Evolutionary conservation across 306 rosid species (phyloP).

Genomic region (Cucurbita pepo): DNA sequence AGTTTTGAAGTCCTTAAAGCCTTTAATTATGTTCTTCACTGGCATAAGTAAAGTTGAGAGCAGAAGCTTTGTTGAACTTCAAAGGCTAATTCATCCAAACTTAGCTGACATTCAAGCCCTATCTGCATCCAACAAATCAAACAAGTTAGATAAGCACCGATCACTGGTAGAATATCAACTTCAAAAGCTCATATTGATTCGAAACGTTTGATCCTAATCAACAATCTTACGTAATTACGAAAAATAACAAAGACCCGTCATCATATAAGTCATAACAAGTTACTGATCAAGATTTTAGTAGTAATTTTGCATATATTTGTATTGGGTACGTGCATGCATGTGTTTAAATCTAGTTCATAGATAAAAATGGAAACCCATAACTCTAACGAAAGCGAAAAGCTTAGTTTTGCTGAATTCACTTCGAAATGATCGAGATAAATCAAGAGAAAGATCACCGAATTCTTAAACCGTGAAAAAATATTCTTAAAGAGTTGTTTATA

Average conservation of each 20-base stretch:
- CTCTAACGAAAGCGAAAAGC: background rate
- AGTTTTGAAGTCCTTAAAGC: background rate
- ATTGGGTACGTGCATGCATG: background rate
- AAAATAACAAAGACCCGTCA: too few relatives aligned
- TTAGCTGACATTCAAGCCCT: constrained; percentile 72
- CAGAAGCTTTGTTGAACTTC: constrained; percentile 75
- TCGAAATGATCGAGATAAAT: background rate
- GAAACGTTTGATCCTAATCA: background rate
- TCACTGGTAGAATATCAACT: background rate
- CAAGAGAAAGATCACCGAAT: background rate
- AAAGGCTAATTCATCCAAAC: constrained; percentile 74
- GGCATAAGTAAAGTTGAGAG: constrained; percentile 5
- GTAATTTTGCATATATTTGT: background rate
- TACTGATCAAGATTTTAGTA: background rate
- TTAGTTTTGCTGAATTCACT: background rate
- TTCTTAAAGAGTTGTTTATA: background rate
- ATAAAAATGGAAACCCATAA: background rate
- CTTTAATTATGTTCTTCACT: background rate
- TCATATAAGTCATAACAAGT: background rate
- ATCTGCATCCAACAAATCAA: constrained; percentile 31
- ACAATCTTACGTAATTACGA: too few relatives aligned
- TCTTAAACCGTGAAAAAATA: background rate
- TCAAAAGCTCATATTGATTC: background rate
- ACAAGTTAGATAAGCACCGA: background rate
- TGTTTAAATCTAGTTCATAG: background rate